These are phyloP conservation scores for Funneliformis geosporum DNA, from an alignment of 192 early-diverging fungal genomes.

Conservation along the genomic window DNA sequence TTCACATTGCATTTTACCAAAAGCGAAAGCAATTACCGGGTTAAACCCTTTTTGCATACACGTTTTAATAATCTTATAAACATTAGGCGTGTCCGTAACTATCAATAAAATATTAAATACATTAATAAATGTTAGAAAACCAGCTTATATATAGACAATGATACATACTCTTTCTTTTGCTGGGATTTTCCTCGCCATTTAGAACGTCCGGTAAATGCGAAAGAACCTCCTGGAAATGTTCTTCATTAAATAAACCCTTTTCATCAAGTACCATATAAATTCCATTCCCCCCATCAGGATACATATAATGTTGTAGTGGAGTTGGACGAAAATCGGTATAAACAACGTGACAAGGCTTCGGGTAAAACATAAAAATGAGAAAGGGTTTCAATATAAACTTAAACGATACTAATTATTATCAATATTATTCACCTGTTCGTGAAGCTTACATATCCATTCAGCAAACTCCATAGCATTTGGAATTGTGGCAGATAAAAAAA, in stretches of 20 bases:
- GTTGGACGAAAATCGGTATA: slow-evolving; percentile 98
- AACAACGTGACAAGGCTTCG: slow-evolving; percentile 90
- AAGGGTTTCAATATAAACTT: background rate
- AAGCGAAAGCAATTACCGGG: slow-evolving; percentile 98
- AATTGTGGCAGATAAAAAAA: slow-evolving; percentile 97
- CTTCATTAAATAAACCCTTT: slow-evolving; percentile 90
- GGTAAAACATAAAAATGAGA: background rate
- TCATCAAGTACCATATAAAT: slow-evolving; percentile 97
- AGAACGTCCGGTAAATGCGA: slow-evolving; percentile 46
- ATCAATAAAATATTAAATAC: background rate
- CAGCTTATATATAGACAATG: background rate
- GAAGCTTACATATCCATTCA: slow-evolving; percentile 95
- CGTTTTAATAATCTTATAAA: slow-evolving; percentile 95
- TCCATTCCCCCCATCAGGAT: slow-evolving; percentile 87
- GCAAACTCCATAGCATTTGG: slow-evolving; percentile 99
- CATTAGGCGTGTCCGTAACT: slow-evolving; percentile 66
- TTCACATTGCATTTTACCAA: slow-evolving; percentile 94
- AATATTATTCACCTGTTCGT: slow-evolving; percentile 62
- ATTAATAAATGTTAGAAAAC: background rate
- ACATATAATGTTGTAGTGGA: slow-evolving; percentile 96
- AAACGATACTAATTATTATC: background rate
- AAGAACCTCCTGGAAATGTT: slow-evolving; percentile 94
- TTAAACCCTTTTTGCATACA: slow-evolving; percentile 94
- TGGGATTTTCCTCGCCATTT: slow-evolving; percentile 53
- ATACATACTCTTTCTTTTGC: slow-evolving; percentile 59